These are phyloP conservation scores for Psilocybe cyanescens DNA, from an alignment of 768 basidiomycete species.

Conservation along the genomic window DNA sequence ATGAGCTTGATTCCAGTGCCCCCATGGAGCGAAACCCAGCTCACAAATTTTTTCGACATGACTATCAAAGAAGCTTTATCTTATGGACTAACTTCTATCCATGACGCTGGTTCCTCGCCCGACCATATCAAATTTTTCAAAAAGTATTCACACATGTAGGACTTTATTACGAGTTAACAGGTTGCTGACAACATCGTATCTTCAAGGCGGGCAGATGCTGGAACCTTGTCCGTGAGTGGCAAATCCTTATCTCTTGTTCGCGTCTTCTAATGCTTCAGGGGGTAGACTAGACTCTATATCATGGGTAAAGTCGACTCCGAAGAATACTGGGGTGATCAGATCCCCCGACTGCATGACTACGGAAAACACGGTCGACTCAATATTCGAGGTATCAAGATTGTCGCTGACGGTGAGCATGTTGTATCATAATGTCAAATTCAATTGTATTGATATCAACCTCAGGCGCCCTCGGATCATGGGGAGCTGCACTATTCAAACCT, in stretches of 20 bases:
- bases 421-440: background rate
- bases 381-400: conserved; percentile 72
- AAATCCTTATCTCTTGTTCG: background rate
- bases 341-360: conserved; percentile 63
- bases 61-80: conserved; percentile 72
- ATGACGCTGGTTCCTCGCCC: conserved; percentile 71
- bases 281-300: conserved; percentile 60
- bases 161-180: background rate
- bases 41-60: conserved; percentile 60
- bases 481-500: conserved; percentile 85
- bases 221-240: conserved; percentile 65
- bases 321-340: conserved; percentile 67
- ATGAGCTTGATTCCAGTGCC: conserved; percentile 77
- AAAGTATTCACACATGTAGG: conserved; percentile 44
- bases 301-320: conserved; percentile 60
- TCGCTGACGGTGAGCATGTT: conserved; percentile 64
- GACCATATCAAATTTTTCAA: conserved; percentile 65
- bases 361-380: conserved; percentile 58
- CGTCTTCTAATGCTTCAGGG: background rate
- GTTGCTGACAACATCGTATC: conserved; percentile 2
- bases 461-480: conserved; percentile 92
- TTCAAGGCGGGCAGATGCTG: conserved; percentile 68
- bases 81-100: conserved; percentile 83
- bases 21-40: conserved; percentile 60
- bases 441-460: background rate